Evolutionary conservation across 169 alveolate genomes (phyloP).

Genomic region (Cryptosporidium tyzzeri): DNA sequence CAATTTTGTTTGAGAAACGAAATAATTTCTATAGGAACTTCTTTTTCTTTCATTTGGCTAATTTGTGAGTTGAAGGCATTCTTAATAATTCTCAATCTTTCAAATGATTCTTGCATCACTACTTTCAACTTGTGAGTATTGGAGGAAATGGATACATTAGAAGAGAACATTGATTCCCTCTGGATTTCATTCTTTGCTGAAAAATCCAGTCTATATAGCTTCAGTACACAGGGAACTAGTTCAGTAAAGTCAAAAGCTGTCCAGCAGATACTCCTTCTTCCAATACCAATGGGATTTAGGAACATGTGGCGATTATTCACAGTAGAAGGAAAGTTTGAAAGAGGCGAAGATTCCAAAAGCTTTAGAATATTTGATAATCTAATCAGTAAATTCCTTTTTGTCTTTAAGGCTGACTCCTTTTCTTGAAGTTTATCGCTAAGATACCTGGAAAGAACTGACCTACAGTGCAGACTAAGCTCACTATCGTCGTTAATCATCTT

Average conservation of each 20-base stretch:
- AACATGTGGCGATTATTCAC: conserved; percentile 50
- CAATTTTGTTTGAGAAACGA: conserved; percentile 37
- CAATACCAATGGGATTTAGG: conserved; percentile 63
- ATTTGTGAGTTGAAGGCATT: neutral
- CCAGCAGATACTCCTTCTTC: conserved; percentile 59
- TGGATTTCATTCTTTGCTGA: conserved; percentile 24
- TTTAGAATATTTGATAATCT: conserved; percentile 28
- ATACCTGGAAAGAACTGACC: conserved; percentile 38
- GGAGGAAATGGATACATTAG: conserved; percentile 52
- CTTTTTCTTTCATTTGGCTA: conserved; percentile 6
- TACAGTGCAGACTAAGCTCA: conserved; percentile 26
- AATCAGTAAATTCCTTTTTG: conserved; percentile 32
- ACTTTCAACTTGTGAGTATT: conserved; percentile 37
- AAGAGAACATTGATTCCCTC: conserved; percentile 34
- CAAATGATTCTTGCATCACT: conserved; percentile 11
- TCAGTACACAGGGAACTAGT: conserved; percentile 42
- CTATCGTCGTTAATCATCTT: conserved; percentile 22
- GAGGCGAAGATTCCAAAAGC: conserved; percentile 53
- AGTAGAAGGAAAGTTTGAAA: conserved; percentile 54
- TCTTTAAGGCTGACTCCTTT: conserved; percentile 20
- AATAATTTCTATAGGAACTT: conserved; percentile 10
- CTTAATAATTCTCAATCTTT: conserved; percentile 16
- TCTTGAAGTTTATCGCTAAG: conserved; percentile 28
- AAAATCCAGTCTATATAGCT: conserved; percentile 51
- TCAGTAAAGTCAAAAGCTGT: conserved; percentile 66